Conservation (phyloP, 1,284 basidiomycete genomes). For the Ganoderma resinaceum region DNA sequence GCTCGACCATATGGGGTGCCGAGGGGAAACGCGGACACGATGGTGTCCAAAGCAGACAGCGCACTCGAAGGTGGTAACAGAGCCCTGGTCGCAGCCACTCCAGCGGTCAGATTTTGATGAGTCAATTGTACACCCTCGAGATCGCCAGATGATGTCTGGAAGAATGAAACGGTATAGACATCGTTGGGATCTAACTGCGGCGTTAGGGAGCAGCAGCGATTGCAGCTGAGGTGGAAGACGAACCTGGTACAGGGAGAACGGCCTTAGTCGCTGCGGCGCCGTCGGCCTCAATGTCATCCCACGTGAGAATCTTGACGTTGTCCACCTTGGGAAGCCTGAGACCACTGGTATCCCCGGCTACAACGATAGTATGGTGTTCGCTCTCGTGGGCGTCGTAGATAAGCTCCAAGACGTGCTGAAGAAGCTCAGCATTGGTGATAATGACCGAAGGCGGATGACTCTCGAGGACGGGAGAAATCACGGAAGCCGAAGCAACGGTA, state of each 20-base stretch:
- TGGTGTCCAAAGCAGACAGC: conserved; percentile 71
- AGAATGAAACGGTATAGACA: conserved; percentile 74
- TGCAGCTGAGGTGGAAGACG: conserved; percentile 28
- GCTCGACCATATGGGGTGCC: conserved; percentile 76
- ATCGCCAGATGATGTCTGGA: conserved; percentile 55
- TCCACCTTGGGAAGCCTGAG: conserved; percentile 48
- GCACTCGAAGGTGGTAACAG: conserved; percentile 69
- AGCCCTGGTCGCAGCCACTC: conserved; percentile 72
- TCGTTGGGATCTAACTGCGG: conserved; percentile 57
- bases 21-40: conserved; percentile 75
- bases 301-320: conserved; percentile 63
- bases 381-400: conserved; percentile 64
- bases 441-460: conserved; percentile 71
- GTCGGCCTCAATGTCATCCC: conserved; percentile 69
- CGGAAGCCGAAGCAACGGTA: conserved; percentile 63
- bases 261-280: conserved; percentile 58
- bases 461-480: conserved; percentile 69
- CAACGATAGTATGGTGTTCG: conserved; percentile 63
- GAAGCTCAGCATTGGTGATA: conserved; percentile 66
- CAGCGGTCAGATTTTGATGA: conserved; percentile 81
- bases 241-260: conserved; percentile 57
- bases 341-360: conserved; percentile 64
- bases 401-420: conserved; percentile 69
- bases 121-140: conserved; percentile 71
- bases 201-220: conserved; percentile 2